phyloP scores from a whole-genome alignment of 495 filamentous ascomycete species.

The Aspergillus carlsbadensis region DNA sequence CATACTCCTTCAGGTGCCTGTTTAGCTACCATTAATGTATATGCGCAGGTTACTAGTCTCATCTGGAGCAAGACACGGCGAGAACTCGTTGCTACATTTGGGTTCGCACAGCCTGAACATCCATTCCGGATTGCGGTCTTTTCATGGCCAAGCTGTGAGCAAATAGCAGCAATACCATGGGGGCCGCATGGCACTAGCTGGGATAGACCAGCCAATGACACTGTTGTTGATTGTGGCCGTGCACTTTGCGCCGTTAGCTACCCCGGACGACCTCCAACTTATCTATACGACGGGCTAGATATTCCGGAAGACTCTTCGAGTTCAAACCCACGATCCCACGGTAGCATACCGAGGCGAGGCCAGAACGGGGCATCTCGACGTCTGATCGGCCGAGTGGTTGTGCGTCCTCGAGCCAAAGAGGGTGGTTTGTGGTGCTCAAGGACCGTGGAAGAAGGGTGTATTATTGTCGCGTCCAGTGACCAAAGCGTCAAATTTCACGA shows the following conservation, averaged over 20 bases:
- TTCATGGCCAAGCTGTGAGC: slow-evolving; percentile 89
- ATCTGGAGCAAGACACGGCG: slow-evolving; percentile 85
- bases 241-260: slow-evolving; percentile 51
- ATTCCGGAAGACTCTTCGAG: slow-evolving; percentile 14
- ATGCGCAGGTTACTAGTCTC: slow-evolving; percentile 88
- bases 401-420: slow-evolving; percentile 44
- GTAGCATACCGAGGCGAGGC: background rate
- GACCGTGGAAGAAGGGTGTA: slow-evolving; percentile 80
- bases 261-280: slow-evolving; percentile 36
- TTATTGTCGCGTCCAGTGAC: slow-evolving; percentile 92
- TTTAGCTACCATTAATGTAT: slow-evolving; percentile 87
- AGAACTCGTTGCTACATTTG: slow-evolving; percentile 92
- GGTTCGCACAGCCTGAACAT: slow-evolving; percentile 93
- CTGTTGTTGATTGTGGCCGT: slow-evolving; percentile 33
- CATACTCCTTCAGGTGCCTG: slow-evolving; percentile 82
- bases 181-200: slow-evolving; percentile 75
- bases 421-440: slow-evolving; percentile 54
- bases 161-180: slow-evolving; percentile 89
- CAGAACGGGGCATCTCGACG: background rate
- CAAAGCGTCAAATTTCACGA: slow-evolving; percentile 96
- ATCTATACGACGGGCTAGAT: slow-evolving; percentile 6
- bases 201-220: slow-evolving; percentile 48
- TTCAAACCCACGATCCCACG: background rate
- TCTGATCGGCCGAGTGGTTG: slow-evolving; percentile 9
- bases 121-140: slow-evolving; percentile 90